Evolutionary conservation across 1,284 basidiomycete genomes (phyloP).

Genomic region (Papiliotrema nemorosa): DNA sequence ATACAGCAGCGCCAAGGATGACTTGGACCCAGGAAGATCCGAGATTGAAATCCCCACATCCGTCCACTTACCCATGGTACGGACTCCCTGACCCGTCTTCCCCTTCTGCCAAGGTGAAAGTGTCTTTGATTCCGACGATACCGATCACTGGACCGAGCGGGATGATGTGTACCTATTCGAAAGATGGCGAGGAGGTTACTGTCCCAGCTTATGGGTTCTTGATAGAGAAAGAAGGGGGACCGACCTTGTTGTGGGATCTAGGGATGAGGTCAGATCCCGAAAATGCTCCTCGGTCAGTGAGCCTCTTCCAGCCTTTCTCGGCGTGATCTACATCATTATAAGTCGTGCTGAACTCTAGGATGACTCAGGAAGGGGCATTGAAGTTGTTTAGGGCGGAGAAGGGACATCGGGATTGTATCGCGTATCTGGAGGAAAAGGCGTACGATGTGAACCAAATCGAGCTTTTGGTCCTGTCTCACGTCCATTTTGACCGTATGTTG

Average conservation of each 20-base stretch:
- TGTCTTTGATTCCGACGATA: conserved; percentile 14
- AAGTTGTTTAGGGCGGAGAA: no score
- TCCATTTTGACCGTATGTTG: conserved; percentile 19
- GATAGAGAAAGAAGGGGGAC: conserved; percentile 17
- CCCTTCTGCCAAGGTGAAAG: conserved; percentile 8
- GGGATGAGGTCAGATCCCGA: conserved; percentile 17
- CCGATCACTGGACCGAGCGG: conserved; percentile 6
- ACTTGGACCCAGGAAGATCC: no score
- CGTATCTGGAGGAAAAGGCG: conserved; percentile 7
- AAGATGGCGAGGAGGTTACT: conserved; percentile 8
- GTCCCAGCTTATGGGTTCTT: conserved; percentile 19
- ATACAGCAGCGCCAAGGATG: no score
- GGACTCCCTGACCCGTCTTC: conserved; percentile 8
- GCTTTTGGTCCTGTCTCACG: conserved; percentile 12
- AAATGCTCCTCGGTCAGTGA: conserved; percentile 8
- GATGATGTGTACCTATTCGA: conserved; percentile 9
- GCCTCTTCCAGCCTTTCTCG: no score
- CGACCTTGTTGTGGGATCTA: conserved; percentile 20
- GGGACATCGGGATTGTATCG: no score
- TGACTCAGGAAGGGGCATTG: no score
- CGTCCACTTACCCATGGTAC: not conserved
- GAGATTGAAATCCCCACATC: not conserved
- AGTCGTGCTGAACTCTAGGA: no score
- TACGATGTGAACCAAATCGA: conserved; percentile 11
- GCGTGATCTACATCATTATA: no score